Evolutionary conservation across 2,329 filamentous ascomycete genomes (phyloP).

Genomic region (Stagonosporopsis tanaceti): DNA sequence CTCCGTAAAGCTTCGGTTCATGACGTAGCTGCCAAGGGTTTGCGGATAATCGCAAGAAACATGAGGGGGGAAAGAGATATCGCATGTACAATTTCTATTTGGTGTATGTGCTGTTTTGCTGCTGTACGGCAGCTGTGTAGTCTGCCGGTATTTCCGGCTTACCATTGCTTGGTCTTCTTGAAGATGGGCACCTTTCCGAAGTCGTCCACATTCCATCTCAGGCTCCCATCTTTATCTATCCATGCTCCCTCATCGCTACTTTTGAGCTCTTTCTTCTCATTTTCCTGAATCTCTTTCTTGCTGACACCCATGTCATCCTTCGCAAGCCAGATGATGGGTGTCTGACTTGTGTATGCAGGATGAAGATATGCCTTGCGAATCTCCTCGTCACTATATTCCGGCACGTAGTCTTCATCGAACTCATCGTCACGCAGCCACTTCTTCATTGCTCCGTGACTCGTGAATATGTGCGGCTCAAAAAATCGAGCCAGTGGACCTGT

Average conservation of each 20-base stretch:
- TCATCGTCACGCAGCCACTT: slow-evolving; percentile 44
- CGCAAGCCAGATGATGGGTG: slow-evolving; percentile 46
- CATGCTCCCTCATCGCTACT: slow-evolving; percentile 45
- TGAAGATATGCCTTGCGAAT: slow-evolving; percentile 47
- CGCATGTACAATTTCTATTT: background rate
- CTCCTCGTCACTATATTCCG: slow-evolving; percentile 44
- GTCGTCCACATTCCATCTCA: slow-evolving; percentile 44
- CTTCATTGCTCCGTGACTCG: slow-evolving; percentile 45
- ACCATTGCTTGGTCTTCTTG: slow-evolving; percentile 43
- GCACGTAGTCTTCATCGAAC: slow-evolving; percentile 42
- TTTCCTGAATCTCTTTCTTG: slow-evolving; percentile 42
- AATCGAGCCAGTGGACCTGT: slow-evolving; percentile 44
- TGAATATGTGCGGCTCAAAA: slow-evolving; percentile 47
- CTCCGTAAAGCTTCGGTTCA: slow-evolving; percentile 3
- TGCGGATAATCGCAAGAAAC: background rate
- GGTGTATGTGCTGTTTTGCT: background rate
- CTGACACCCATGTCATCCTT: slow-evolving; percentile 44
- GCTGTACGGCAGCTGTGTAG: background rate
- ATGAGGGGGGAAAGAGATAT: background rate
- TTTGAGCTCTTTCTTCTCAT: slow-evolving; percentile 38
- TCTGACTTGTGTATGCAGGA: slow-evolving; percentile 44
- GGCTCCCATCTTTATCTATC: slow-evolving; percentile 40
- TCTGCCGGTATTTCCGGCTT: background rate
- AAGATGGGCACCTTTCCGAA: slow-evolving; percentile 47
- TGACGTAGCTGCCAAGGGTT: slow-evolving; percentile 12